Conservation (phyloP, 2,329 filamentous ascomycete genomes). For the Phyllosticta ampelicida region DNA sequence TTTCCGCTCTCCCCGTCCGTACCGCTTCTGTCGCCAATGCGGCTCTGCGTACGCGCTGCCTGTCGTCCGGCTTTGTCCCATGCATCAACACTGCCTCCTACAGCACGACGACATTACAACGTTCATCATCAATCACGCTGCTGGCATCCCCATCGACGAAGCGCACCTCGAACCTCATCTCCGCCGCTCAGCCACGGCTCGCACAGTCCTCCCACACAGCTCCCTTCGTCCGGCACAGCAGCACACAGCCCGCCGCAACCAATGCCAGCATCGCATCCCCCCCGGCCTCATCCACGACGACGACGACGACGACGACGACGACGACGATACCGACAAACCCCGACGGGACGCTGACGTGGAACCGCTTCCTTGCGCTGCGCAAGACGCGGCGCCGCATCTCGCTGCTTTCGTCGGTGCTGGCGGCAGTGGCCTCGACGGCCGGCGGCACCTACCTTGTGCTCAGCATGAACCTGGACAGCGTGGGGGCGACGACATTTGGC, state of each 20-base stretch:
- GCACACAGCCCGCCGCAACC: background rate
- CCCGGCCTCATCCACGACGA: background rate
- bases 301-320: background rate
- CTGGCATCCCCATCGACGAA: background rate
- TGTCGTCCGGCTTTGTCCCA: conserved; percentile 1
- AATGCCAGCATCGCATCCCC: background rate
- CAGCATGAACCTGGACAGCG: conserved; percentile 58
- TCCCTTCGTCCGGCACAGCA: background rate
- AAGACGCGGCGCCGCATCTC: conserved; percentile 76
- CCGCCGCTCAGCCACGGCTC: background rate
- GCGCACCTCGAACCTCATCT: background rate
- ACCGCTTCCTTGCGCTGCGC: conserved; percentile 84
- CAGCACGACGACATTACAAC: background rate
- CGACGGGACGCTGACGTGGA: conserved; percentile 50
- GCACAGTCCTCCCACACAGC: background rate
- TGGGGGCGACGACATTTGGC: conserved; percentile 57
- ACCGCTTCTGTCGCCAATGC: conserved; percentile 2
- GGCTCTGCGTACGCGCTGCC: conserved; percentile 3
- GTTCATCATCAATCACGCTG: background rate
- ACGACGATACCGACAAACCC: background rate
- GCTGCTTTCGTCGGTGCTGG: conserved; percentile 61
- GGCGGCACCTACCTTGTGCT: conserved; percentile 56
- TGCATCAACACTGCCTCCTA: conserved; percentile 2
- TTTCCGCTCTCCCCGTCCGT: conserved; percentile 4
- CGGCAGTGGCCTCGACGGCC: conserved; percentile 51